Conservation (phyloP, 2,329 filamentous ascomycete species). For the Cladosporium sp. region DNA sequence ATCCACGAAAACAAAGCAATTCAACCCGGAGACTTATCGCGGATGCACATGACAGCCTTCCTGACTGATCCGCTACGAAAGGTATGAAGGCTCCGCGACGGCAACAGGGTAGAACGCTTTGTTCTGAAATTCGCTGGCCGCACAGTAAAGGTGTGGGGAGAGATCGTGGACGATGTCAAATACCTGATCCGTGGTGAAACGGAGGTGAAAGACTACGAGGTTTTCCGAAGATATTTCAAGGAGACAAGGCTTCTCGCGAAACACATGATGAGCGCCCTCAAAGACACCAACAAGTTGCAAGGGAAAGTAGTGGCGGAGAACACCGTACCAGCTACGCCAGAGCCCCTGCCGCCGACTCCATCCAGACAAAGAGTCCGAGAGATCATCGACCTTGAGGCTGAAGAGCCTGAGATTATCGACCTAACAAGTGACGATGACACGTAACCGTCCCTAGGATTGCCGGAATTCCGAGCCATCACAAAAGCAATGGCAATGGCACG, state of each 20-base stretch:
- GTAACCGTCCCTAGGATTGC: neutral
- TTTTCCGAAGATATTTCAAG: neutral
- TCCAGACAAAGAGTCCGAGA: neutral
- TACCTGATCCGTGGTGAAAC: neutral
- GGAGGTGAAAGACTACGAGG: neutral
- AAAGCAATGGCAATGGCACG: neutral
- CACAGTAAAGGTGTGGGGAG: neutral
- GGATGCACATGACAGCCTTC: constrained; percentile 4
- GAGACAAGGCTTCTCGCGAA: neutral
- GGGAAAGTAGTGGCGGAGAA: neutral
- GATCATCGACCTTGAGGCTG: neutral
- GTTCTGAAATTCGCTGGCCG: neutral
- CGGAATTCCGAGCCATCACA: neutral
- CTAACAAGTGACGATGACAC: neutral
- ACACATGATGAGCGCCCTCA: neutral
- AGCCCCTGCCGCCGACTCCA: neutral
- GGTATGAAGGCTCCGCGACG: neutral
- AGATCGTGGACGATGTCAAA: neutral
- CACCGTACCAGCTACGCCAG: neutral
- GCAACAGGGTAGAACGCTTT: neutral
- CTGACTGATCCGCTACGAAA: neutral
- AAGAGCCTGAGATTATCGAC: neutral
- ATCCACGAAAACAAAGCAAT: neutral
- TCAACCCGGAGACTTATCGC: constrained; percentile 1
- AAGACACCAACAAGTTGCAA: neutral